Base-by-base conservation (phyloP, 306 rosid species). In the Vachellia pachyceras region DNA sequence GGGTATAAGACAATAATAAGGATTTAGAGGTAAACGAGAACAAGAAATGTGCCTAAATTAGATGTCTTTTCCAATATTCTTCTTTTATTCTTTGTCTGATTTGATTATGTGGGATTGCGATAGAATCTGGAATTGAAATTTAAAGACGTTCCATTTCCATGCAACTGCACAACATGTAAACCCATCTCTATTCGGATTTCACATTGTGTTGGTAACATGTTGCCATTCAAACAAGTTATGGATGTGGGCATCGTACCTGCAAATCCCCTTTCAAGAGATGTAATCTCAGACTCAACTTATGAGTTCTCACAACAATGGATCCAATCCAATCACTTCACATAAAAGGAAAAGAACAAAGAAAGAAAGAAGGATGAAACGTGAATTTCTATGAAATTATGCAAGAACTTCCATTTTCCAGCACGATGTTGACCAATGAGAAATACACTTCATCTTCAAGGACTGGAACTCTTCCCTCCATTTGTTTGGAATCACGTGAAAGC, bases 111-210 rank as follows among this genome's bases (percentile, higher is more conserved):
- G 18, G 40, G 14, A 58, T 58, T 72, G 25, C 73, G 47, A 72
- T 40, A 25, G 23, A 75, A 50, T 83, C 82, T 54, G 82, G 81
- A 82, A 85, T 73, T 73, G 76, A 70, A 73, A 80, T 50, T 60
- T 77, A 50, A 52, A 66, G 41, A 61, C 73, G 75, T 80, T 84
- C 77, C 72, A 14, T 79, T 79, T 12, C 18, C 15, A 60, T 10
- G 37, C 36, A 60, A 25, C 66, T 29, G n/a, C 68, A 61, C 18
- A 29, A n/a, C 29, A 29, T 55, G 63, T 20, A 55, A 55, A 55
- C 7, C 20, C 13, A 55, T 55, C 29, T 8, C 12, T 55, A 55
- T 20, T 55, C 29, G 9, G 25, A 7, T 60, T 35, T 22, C 39
- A 11, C 13, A n/a, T 12, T 25, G 39, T 61, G 67, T 40, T 29